Base-by-base conservation (phyloP, 2,329 filamentous ascomycete species). In the Teratosphaeria nubilosa region DNA sequence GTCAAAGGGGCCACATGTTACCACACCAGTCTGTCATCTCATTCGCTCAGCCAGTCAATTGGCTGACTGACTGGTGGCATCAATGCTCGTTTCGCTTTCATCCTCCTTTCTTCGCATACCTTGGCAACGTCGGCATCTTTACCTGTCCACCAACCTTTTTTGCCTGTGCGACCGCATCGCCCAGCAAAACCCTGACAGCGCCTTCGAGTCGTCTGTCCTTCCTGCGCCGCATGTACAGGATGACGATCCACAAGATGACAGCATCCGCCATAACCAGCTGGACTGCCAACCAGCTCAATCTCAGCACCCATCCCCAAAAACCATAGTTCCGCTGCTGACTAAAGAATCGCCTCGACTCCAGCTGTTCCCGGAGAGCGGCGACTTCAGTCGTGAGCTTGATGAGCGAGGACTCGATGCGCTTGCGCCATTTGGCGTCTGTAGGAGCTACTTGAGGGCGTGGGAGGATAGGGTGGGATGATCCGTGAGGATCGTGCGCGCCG, bases 321-420 rank as follows among this genome's bases (percentile, higher is more conserved):
- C 82, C 86, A 61, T 82, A 82, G 61, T 83, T 82, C 64, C 81
- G 86, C 64, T 82, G 82, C 20, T 83, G 81, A 75, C 87, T 87
- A 63, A 92, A 83, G 64, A 92, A 83, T 13, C 88, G 80, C 0
- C 89, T 85, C 0, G 84, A 82, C 56, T 90, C 87, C 64, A 97
- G 87, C 70, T 97, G 91, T 74, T 99, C 94, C 37, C 94, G 83
- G 61, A 97, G 75, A 0, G 94, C 94, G 1, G 94, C 91, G 32
- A 99, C 84, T 74, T 99, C 94, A 16, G 91, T 88, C 5, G 91
- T 95, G 75, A 97, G 85, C 66, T 91, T 89, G 58, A 92, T 89
- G 58, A 97, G 80, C 24, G 90, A 89, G 51, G 86, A 82, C 75
- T 97, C 92, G 61, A 97, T 86, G 65, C 88, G 86, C 60, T 83